A percentile compares a stretch with the other conserved stretches of the same genome.
phyloP scores from a whole-genome alignment of 75 land plant species.

The Picea sitchensis region DNA sequence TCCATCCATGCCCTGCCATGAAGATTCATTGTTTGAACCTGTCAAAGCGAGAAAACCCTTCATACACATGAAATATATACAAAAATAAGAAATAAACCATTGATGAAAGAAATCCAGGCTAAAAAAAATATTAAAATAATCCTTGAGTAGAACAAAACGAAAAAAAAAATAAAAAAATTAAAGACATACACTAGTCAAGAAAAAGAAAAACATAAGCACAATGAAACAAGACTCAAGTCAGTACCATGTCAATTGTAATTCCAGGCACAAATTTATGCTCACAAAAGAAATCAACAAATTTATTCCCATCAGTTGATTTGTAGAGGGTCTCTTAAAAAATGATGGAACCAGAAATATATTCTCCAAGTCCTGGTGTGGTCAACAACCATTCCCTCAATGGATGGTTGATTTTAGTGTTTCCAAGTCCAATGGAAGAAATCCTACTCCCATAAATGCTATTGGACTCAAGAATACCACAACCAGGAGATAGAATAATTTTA shows the following conservation, averaged over 20 bases:
- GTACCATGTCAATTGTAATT: constrained; percentile 82
- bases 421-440: constrained; percentile 80
- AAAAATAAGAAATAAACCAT: no score
- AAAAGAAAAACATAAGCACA: no score
- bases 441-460: constrained; percentile 93
- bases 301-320: constrained; percentile 64
- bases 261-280: constrained; percentile 70
- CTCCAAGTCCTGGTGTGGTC: not conserved
- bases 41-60: no score
- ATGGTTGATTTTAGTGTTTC: constrained; percentile 45
- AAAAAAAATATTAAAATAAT: no score
- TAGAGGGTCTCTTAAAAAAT: constrained; percentile 61
- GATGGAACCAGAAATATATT: constrained; percentile 55
- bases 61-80: no score
- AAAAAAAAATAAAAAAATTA: no score
- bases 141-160: no score
- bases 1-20: no score
- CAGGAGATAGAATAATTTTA: constrained; percentile 79
- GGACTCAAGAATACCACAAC: constrained; percentile 87
- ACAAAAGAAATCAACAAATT: constrained; percentile 54
- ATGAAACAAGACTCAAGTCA: no score
- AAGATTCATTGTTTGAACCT: no score
- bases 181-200: no score
- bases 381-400: constrained; percentile 24
- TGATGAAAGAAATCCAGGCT: no score